Evolutionary conservation across 768 basidiomycete species (phyloP), one percentile per base, ranked within the genome.

Genomic region (Favolaschia claudopus): DNA sequence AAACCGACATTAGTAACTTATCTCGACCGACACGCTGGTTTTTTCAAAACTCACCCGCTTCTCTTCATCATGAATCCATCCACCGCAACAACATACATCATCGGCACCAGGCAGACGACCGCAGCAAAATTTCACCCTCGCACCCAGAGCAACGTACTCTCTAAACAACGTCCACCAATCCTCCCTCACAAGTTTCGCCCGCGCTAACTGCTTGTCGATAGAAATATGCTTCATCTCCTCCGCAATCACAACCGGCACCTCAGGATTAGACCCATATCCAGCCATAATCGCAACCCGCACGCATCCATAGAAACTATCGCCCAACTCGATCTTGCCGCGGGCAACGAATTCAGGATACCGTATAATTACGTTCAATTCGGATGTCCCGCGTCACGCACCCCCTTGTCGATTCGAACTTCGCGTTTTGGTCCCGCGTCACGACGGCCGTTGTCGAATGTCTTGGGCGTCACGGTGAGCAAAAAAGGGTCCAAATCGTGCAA

Each of bases 91-190:
- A 14, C 56, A 50, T 1, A 37, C 7, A 17, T 37, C 48, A 4
- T 49, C 46, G 14, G 24, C 7, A n/a, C 37, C 54, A 5, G 10
- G 19, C 1, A 32, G 1, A 4, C 24, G 3, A 2, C 45, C 45
- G 17, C 55, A 56, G n/a, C 55, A 56, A 19, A 58, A 58, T 9
- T 31, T 32, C n/a, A 50, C 31, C 27, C 24, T 50, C 19, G 56
- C 56, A 5, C 56, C 47, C 5, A 36, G 9, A 2, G 7, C 27
- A 8, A 50, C 40, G 20, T 58, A 50, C 24, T 43, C 56, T 12
- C 40, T 10, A 20, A 58, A 24, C 32, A 50, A 24, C 1, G n/a
- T 44, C 33, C 48, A 50, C 47, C 48, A 58, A 8, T 58, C 48
- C 40, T 22, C 27, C 8, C 55, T 27, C 1, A 31, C 31, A n/a